phyloP scores from a whole-genome alignment of 345 rosid species.

The Citrus sinensis region DNA sequence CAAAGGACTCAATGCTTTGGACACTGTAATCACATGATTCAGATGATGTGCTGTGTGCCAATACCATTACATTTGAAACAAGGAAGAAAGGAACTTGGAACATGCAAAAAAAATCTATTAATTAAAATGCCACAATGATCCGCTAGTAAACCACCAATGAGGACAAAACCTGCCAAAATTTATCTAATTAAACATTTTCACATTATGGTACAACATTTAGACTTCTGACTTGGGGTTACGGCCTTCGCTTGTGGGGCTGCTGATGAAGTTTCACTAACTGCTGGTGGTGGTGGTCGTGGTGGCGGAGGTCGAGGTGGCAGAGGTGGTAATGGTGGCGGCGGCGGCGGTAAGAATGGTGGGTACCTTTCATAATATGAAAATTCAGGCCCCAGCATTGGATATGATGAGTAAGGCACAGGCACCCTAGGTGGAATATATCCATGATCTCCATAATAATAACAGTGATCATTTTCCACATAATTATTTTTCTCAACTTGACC shows the following conservation, averaged over 20 bases:
- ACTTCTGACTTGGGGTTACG: background rate
- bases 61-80: background rate
- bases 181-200: background rate
- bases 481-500: slow-evolving; percentile 3
- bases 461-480: background rate
- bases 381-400: slow-evolving; percentile 5
- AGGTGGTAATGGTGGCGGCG: background rate
- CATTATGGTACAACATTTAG: slow-evolving; percentile 2
- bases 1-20: background rate
- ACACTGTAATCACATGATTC: background rate
- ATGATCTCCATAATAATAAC: slow-evolving; percentile 2
- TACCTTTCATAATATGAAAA: background rate
- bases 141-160: background rate
- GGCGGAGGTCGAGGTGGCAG: background rate
- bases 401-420: background rate
- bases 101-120: background rate
- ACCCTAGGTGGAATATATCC: slow-evolving; percentile 4
- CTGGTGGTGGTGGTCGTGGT: background rate
- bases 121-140: too few species aligned
- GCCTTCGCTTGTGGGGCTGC: background rate
- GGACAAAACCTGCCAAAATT: background rate
- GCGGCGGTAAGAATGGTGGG: background rate
- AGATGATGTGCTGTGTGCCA: background rate
- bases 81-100: background rate
- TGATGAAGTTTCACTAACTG: background rate